These are phyloP conservation scores for Xerocomus nothofagi DNA, from an alignment of 1,284 basidiomycete genomes.

Conservation along the genomic window DNA sequence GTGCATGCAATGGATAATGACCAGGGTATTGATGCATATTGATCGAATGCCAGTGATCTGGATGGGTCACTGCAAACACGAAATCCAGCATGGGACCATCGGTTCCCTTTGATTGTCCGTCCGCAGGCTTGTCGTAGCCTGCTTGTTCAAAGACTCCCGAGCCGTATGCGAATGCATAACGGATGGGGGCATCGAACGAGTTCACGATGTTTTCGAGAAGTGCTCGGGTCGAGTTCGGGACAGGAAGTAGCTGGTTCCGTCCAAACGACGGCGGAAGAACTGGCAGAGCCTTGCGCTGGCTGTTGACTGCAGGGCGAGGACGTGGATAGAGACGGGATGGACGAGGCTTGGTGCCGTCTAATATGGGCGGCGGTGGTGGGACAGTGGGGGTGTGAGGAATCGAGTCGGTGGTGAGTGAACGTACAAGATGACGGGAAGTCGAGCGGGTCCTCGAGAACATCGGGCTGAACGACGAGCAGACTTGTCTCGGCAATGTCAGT, in stretches of 20 bases:
- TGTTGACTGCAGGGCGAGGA: constrained; percentile 50
- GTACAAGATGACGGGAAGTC: constrained; percentile 19
- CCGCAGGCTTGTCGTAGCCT: constrained; percentile 49
- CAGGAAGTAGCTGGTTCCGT: constrained; percentile 77
- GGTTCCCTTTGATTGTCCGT: constrained; percentile 28
- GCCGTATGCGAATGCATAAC: constrained; percentile 95
- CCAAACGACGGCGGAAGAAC: constrained; percentile 72
- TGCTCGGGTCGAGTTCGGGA: constrained; percentile 72
- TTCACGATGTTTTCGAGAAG: constrained; percentile 76
- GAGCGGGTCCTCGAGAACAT: constrained; percentile 27
- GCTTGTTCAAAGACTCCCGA: constrained; percentile 90
- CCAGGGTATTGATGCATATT: constrained; percentile 89
- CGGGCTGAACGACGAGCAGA: constrained; percentile 18
- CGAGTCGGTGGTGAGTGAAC: constrained; percentile 29
- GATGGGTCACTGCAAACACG: constrained; percentile 90
- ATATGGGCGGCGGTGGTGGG: constrained; percentile 24
- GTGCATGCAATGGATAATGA: constrained; percentile 88
- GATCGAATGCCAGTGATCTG: constrained; percentile 91
- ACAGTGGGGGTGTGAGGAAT: constrained; percentile 21
- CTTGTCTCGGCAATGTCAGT: constrained; percentile 10
- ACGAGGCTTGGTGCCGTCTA: constrained; percentile 25
- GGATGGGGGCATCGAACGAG: constrained; percentile 81
- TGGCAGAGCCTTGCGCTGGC: constrained; percentile 45
- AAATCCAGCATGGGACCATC: constrained; percentile 88
- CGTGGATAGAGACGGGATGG: constrained; percentile 39